phyloP scores from a whole-genome alignment of 2,329 filamentous ascomycete genomes.

The Ophiostoma sp. region DNA sequence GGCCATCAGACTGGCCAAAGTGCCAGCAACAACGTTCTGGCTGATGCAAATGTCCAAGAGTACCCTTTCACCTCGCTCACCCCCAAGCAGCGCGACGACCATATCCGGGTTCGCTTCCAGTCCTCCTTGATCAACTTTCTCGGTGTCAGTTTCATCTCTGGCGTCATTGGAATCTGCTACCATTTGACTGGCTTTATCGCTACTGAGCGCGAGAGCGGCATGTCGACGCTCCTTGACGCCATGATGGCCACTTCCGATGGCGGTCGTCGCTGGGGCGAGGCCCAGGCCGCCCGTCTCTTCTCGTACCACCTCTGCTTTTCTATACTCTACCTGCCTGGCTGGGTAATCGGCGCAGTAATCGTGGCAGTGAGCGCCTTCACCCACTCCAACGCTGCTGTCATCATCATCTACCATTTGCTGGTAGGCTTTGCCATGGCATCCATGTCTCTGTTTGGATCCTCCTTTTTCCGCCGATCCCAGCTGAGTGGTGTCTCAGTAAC shows the following conservation, averaged over 20 bases:
- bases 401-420: conserved; percentile 69
- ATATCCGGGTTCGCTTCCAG: conserved; percentile 67
- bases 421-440: conserved; percentile 72
- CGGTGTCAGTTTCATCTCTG: conserved; percentile 72
- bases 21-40: conserved; percentile 30
- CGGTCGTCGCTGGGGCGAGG: conserved; percentile 60
- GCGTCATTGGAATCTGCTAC: conserved; percentile 75
- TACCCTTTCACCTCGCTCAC: conserved; percentile 73
- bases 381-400: conserved; percentile 56
- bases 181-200: conserved; percentile 83
- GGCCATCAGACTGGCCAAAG: conserved; percentile 36
- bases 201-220: conserved; percentile 76
- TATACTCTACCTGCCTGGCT: conserved; percentile 72
- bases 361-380: conserved; percentile 59
- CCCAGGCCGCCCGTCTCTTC: conserved; percentile 69
- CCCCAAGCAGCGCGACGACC: conserved; percentile 57
- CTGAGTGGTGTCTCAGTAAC: conserved; percentile 77
- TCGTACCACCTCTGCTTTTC: conserved; percentile 77
- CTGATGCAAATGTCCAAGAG: conserved; percentile 43
- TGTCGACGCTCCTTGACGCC: conserved; percentile 81
- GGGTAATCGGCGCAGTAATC: conserved; percentile 69
- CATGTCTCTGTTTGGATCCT: conserved; percentile 72
- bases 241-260: conserved; percentile 67
- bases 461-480: conserved; percentile 82
- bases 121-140: conserved; percentile 67